A percentile compares a stretch with the other conserved stretches of the same genome.
These are phyloP conservation scores for Solanum acaule DNA, from an alignment of 257 asterid species.

Conservation along the genomic window DNA sequence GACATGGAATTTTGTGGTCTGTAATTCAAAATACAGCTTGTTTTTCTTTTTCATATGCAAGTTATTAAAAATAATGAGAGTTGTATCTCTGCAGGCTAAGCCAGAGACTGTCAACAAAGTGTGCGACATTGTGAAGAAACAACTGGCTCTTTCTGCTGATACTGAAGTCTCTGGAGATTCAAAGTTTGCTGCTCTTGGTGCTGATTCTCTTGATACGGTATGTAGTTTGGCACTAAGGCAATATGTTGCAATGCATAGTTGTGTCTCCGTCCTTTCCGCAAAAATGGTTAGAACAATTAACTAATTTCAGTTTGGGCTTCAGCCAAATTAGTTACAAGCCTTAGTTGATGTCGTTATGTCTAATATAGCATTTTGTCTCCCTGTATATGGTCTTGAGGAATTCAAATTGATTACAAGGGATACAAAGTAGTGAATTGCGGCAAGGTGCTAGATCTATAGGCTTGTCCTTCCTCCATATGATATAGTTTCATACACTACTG, in stretches of 20 bases:
- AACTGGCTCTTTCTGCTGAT: constrained; percentile 65
- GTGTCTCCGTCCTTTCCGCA: neutral
- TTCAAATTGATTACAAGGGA: neutral
- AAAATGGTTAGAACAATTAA: neutral
- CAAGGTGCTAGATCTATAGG: neutral
- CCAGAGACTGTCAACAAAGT: constrained; percentile 83
- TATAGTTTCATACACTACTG: neutral
- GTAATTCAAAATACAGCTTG: neutral
- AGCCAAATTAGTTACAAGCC: neutral
- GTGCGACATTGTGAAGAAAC: constrained; percentile 69
- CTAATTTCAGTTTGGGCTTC: neutral
- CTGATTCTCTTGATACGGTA: constrained; percentile 98
- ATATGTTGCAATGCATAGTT: neutral
- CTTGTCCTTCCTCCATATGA: neutral
- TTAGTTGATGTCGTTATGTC: neutral
- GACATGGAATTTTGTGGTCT: neutral
- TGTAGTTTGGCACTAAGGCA: neutral
- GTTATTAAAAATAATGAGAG: neutral
- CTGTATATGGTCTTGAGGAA: neutral
- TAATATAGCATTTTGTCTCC: neutral
- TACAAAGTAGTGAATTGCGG: neutral
- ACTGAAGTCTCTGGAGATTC: constrained; percentile 57
- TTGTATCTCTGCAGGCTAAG: constrained; percentile 55
- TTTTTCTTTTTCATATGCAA: neutral
- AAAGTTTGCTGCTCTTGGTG: constrained; percentile 73